Base-by-base conservation (phyloP, 768 basidiomycete species). In the Cystofilobasidium bisporidii region DNA sequence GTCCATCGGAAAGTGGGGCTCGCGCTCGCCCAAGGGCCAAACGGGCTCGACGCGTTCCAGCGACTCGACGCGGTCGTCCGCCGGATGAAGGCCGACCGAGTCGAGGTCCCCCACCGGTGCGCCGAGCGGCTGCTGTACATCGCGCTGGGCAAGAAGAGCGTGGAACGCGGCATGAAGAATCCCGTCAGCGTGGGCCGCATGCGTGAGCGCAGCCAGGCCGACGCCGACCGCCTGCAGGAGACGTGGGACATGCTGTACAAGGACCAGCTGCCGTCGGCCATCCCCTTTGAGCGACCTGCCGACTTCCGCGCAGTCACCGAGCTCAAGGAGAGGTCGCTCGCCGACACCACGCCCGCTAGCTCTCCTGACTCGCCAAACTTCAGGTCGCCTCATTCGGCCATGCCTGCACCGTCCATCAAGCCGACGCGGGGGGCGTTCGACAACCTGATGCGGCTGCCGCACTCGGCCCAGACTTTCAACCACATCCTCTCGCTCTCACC, bases 191-290 rank as follows among this genome's bases (percentile, higher is more conserved):
- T 53, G 18, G 50, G 26, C 5, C 50, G 50, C 24, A 4, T 53
- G 50, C 50, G 50, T 24, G 50, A 53, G 50, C n/a, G 50, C 12
- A 53, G 50, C 28, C 3, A 24, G 50, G n/a, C 28, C n/a, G 50
- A 53, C 28, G 24, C n/a, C 3, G 50, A 24, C 18, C 50, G 50
- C 24, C 20, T 53, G 10, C 22, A 12, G 0, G 33, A 55, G 24
- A 36, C 63, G n/a, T 64, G 63, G 63, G 53, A 64, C 36, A 28
- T 58, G 1, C 64, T 65, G 9, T 57, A 33, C 64, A 50, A 36
- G 18, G 64, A 65, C 55, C 3, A n/a, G 20, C 26, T 28, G 18
- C 40, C 26, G 18, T n/a, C 5, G 6, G 36, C 5, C 36, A 36
- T 36, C 36, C 36, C 36, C 36, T 36, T 36, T 36, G 36, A 5